phyloP scores from a whole-genome alignment of 2,329 filamentous ascomycete species.

The Whalleya microplaca region DNA sequence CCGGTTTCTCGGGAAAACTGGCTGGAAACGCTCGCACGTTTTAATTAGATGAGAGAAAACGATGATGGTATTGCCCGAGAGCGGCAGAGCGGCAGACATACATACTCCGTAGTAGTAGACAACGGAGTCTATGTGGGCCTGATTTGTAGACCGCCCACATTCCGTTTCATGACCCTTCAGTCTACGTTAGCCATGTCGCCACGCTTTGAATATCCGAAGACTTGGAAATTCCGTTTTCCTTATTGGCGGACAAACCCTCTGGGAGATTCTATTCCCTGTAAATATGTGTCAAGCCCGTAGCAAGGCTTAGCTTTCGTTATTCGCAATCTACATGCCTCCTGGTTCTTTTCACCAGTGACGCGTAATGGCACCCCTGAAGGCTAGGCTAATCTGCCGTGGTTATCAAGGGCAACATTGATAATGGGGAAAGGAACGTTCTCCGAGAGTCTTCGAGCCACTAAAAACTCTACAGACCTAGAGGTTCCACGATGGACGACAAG shows the following conservation, averaged over 20 bases:
- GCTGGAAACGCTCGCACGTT: not conserved
- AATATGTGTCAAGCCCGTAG: not conserved
- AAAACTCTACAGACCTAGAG: not conserved
- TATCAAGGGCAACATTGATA: not conserved
- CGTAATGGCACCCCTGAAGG: conserved; percentile 14
- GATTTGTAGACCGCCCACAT: conserved; percentile 21
- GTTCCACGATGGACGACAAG: conserved; percentile 9
- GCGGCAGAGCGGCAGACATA: not conserved
- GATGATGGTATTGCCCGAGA: not conserved
- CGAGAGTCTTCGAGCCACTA: not conserved
- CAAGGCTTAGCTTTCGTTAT: conserved; percentile 19
- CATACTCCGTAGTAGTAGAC: too few relatives aligned
- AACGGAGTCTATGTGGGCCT: conserved; percentile 17
- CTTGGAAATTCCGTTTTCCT: conserved; percentile 10
- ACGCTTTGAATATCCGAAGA: conserved; percentile 15
- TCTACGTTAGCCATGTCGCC: conserved; percentile 1
- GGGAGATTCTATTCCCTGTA: conserved; percentile 7
- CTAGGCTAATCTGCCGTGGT: conserved; percentile 3
- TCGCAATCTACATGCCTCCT: conserved; percentile 8
- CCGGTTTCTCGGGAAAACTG: too few relatives aligned
- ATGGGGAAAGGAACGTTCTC: conserved; percentile 1
- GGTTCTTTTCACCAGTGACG: conserved; percentile 15
- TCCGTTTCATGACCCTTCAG: conserved; percentile 13
- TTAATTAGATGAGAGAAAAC: not conserved
- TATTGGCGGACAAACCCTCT: conserved; percentile 5